Evolutionary conservation across 2,329 filamentous ascomycete species (phyloP), one percentile per base, ranked within the genome.

Genomic region (Drechslera avenae): DNA sequence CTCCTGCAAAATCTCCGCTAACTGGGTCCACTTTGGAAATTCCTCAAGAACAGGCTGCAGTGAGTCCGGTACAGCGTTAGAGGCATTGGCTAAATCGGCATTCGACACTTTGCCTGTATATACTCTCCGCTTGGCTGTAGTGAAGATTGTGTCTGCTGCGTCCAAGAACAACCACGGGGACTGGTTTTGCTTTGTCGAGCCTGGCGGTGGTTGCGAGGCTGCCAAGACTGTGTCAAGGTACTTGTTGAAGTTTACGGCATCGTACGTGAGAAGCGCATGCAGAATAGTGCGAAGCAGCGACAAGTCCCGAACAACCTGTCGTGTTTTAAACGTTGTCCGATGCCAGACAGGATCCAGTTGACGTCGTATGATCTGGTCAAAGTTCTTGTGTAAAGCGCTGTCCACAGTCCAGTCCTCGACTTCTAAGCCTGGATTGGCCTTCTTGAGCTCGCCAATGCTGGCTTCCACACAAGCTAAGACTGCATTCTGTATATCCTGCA

Each of bases 301-400:
- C 61, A 99, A 74, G 69, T 97, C 94, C 64, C 87, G 88, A 49
- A 96, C 93, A 61, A 99, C 96, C 74, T 97, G 92, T 65, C 89
- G 90, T 2, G 93, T 97, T 74, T 94, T 91, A 81, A 90, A 96
- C 72, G 89, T 97, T 43, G 96, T 90, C 46, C 94, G 86, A 76
- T 99, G 94, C 94, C 94, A 99, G 51, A 97, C 92, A 4, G 93
- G 92, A 67, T 97, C 92, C 14, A 99, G 79, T 73, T 99, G 94
- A 50, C 92, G 84, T 55, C 93, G 84, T 42, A 99, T 86, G 47
- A 92, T 88, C 53, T 89, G 80, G 71, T 97, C 94, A 71, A 99
- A 99, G 65, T 91, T 96, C 67, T 88, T 90, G 60, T 97, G 88
- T 54, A 97, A 76, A 30, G 93, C 93, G 67, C 90, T 97, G 72